Evolutionary conservation across 2,329 filamentous ascomycete genomes (phyloP).

Genomic region (Talaromyces sp.): DNA sequence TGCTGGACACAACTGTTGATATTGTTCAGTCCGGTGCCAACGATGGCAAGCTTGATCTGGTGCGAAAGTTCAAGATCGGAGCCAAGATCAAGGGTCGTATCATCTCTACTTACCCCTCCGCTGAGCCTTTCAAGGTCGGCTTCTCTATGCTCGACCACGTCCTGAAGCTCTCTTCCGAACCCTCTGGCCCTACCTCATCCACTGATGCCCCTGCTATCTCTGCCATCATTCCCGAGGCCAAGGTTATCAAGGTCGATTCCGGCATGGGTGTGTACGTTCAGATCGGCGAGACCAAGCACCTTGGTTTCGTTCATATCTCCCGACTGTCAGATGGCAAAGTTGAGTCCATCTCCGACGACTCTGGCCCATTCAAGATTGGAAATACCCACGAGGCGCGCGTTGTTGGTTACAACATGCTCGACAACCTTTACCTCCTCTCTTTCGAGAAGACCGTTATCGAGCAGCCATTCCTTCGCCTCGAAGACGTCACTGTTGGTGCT

Average conservation of each 20-base stretch:
- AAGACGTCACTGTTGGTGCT: conserved; percentile 82
- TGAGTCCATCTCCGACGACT: conserved; percentile 74
- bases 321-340: conserved; percentile 87
- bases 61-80: conserved; percentile 78
- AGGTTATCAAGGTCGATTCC: conserved; percentile 76
- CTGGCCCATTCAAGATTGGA: conserved; percentile 76
- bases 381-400: conserved; percentile 80
- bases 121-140: conserved; percentile 80
- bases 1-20: conserved; percentile 88
- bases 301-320: conserved; percentile 96
- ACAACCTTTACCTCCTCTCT: conserved; percentile 83
- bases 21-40: conserved; percentile 82
- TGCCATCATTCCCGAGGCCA: conserved; percentile 74
- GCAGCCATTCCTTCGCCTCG: conserved; percentile 85
- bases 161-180: conserved; percentile 57
- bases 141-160: conserved; percentile 89
- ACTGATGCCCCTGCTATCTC: conserved; percentile 58
- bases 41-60: conserved; percentile 68
- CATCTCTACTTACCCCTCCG: conserved; percentile 80
- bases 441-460: conserved; percentile 80
- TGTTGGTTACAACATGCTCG: conserved; percentile 82
- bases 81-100: conserved; percentile 83
- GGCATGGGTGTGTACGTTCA: conserved; percentile 81
- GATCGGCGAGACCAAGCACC: conserved; percentile 63
- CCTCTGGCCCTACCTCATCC: conserved; percentile 41